Evolutionary conservation across 2,329 filamentous ascomycete species (phyloP).

Genomic region (Penicillium verrucosum): DNA sequence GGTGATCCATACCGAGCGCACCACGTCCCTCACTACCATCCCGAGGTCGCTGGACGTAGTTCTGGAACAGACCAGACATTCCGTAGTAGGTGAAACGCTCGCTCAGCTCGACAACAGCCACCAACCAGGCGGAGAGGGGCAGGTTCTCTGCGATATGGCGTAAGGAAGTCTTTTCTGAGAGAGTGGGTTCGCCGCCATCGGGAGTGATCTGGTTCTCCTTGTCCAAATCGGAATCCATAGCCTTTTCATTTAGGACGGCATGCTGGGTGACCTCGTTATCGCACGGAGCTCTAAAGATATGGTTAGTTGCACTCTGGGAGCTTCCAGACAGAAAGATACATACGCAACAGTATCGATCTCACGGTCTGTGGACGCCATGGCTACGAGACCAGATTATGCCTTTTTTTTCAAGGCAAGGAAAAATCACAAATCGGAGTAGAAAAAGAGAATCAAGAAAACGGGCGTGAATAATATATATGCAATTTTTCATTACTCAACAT

Average conservation of each 20-base stretch:
- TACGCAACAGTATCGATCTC: conserved; percentile 31
- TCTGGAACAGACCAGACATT: conserved; percentile 54
- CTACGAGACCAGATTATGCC: conserved; percentile 4
- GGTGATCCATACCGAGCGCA: conserved; percentile 44
- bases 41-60: conserved; percentile 50
- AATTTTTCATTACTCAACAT: conserved; percentile 18
- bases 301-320: conserved; percentile 1
- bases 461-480: conserved; percentile 23
- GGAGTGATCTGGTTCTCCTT: conserved; percentile 36
- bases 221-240: conserved; percentile 20
- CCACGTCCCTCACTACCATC: conserved; percentile 41
- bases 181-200: conserved; percentile 54
- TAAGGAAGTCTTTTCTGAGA: conserved; percentile 50
- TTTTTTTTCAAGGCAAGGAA: conserved; percentile 1
- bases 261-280: conserved; percentile 14
- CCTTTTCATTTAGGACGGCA: conserved; percentile 26
- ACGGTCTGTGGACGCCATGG: conserved; percentile 26
- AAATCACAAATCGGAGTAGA: conserved; percentile 8
- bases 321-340: background rate
- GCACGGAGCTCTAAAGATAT: conserved; percentile 16
- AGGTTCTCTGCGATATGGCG: conserved; percentile 55
- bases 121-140: conserved; percentile 55
- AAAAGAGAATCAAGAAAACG: background rate
- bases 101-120: conserved; percentile 55
- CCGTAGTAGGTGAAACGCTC: conserved; percentile 61